Evolutionary conservation across 257 asterid genomes (phyloP), one percentile per base, ranked within the genome.

Genomic region (Datura wrightii): DNA sequence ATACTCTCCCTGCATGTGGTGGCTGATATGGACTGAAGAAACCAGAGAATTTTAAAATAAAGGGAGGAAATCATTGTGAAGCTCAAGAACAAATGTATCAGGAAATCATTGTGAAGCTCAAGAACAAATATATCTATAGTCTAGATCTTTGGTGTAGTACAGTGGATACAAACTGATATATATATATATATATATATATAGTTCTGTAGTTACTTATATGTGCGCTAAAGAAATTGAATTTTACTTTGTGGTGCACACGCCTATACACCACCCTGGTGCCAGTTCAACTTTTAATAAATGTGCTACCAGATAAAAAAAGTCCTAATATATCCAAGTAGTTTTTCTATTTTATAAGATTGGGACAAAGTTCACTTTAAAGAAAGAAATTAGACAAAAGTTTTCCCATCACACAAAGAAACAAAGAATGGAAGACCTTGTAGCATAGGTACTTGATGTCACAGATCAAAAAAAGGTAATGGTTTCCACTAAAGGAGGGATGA

Each of bases 211-310:
- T 48, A 72, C 58, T 72, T 46, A 24, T 7, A 46, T 24, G 24
- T 13, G 81, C 37, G 13, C 60, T 48, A 7, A 71, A 74, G 39
- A 7, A 74, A 48, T 74, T 48, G 42, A 11, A 14, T 31, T 74
- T 48, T 74, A 6, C 48, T 74, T 48, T 74, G 59, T 52, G 24
- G 41, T 48, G 60, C 42, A 66, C 56, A 74, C 15, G 10, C 60
- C 3, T 48, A 31, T 74, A 74, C 58, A 72, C 41, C 58, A 72
- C 55, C n/a, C n/a, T 44, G 56, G 19, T 5, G 41, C 80, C 41
- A 10, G 58, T 46, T 10, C 80, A 72, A 24, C 80, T 72, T 72
- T 72, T 74, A 8, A 50, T 74, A 74, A 48, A 31, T 74, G 18
- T 74, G 44, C 80, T 15, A 74, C 18, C 19, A 19, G 81, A 48